These are phyloP conservation scores for Hamigera avellanea DNA, from an alignment of 495 filamentous ascomycete species.

Conservation along the genomic window DNA sequence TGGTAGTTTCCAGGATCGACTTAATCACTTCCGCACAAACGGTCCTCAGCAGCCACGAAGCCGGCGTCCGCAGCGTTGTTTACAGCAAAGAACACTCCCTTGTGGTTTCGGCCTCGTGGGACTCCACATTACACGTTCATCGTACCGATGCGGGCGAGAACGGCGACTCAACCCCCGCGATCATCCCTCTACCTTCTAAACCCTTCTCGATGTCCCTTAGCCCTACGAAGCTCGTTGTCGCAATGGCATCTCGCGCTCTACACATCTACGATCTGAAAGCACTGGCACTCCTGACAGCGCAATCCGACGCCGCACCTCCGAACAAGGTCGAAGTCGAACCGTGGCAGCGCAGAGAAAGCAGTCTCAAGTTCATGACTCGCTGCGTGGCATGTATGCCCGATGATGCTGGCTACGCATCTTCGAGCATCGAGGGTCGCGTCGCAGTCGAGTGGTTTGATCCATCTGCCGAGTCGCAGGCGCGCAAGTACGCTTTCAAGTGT, in stretches of 20 bases:
- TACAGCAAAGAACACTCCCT: conserved; percentile 66
- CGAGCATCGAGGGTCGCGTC: conserved; percentile 83
- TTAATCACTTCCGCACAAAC: conserved; percentile 59
- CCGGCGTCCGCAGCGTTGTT: conserved; percentile 69
- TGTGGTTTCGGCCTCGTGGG: conserved; percentile 88
- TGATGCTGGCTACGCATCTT: conserved; percentile 80
- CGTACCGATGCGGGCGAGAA: conserved; percentile 33
- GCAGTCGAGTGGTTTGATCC: conserved; percentile 98
- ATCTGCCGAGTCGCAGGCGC: conserved; percentile 64
- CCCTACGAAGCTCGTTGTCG: conserved; percentile 77
- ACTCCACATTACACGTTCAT: conserved; percentile 79
- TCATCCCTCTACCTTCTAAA: conserved; percentile 64
- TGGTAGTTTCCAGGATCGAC: conserved; percentile 45
- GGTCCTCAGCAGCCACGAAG: conserved; percentile 64
- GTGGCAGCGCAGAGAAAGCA: conserved; percentile 83
- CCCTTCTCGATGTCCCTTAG: conserved; percentile 77
- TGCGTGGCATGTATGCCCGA: conserved; percentile 95
- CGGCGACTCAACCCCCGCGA: conserved; percentile 37
- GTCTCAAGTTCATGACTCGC: conserved; percentile 89
- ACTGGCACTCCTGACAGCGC: conserved; percentile 41
- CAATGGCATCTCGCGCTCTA: conserved; percentile 83
- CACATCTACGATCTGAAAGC: conserved; percentile 84
- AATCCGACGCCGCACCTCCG: conserved; percentile 27
- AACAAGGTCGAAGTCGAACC: conserved; percentile 53
- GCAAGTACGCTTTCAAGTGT: conserved; percentile 98